These are phyloP conservation scores for Omphalotus guepiniiformis DNA, from an alignment of 768 basidiomycete species.

Conservation along the genomic window DNA sequence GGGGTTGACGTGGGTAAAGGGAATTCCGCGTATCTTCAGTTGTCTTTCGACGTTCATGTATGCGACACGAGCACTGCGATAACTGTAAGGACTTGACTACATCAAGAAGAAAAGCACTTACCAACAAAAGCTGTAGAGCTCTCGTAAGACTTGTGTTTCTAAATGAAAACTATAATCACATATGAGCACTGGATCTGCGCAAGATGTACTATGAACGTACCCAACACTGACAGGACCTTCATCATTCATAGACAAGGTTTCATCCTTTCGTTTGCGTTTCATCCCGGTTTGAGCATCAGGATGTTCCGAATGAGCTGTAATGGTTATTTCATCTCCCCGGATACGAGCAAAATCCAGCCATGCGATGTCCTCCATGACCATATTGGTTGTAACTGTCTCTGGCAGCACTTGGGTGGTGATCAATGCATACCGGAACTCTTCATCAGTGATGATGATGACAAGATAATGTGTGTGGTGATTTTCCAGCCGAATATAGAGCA, in stretches of 20 bases:
- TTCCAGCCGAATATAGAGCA: constrained; percentile 71
- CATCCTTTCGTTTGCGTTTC: constrained; percentile 16
- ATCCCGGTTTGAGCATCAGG: constrained; percentile 24
- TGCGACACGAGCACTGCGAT: constrained; percentile 77
- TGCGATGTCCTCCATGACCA: constrained; percentile 74
- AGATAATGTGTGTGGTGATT: constrained; percentile 82
- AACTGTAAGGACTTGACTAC: neutral
- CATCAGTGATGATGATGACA: constrained; percentile 75
- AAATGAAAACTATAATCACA: constrained; percentile 54
- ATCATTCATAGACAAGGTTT: neutral
- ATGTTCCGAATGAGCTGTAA: constrained; percentile 16
- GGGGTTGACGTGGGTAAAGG: constrained; percentile 72
- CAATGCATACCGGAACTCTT: constrained; percentile 77
- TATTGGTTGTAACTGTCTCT: constrained; percentile 51
- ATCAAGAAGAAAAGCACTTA: constrained; percentile 24
- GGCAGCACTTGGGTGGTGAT: constrained; percentile 58
- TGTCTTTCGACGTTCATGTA: constrained; percentile 86
- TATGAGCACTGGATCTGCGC: neutral
- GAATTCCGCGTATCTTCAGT: constrained; percentile 76
- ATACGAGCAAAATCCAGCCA: constrained; percentile 76
- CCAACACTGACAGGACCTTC: constrained; percentile 12
- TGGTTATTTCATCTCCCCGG: constrained; percentile 37
- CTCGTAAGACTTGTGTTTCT: constrained; percentile 67
- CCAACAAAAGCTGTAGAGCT: constrained; percentile 89
- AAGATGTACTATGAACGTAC: too few species aligned